Conservation (phyloP, 2,329 filamentous ascomycete species). For the Sphaerulina musiva region DNA sequence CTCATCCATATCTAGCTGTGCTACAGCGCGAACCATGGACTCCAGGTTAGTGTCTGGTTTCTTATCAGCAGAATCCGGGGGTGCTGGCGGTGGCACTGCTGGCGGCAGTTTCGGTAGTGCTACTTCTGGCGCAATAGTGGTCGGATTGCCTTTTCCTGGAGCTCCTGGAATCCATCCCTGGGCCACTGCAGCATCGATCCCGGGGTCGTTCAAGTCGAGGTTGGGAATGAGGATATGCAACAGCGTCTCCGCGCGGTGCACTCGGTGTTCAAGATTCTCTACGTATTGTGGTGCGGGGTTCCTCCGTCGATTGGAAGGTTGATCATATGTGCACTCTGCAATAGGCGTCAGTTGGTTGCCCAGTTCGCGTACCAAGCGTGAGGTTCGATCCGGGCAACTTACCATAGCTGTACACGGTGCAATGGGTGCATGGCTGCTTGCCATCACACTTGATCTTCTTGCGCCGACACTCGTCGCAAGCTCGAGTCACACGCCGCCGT, state of each 20-base stretch:
- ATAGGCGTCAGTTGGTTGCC: neutral
- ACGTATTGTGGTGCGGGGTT: constrained; percentile 92
- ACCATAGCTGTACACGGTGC: constrained; percentile 98
- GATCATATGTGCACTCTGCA: constrained; percentile 88
- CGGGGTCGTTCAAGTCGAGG: constrained; percentile 76
- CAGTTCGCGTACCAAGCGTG: neutral
- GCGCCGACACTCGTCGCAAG: constrained; percentile 80
- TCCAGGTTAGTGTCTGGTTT: constrained; percentile 63
- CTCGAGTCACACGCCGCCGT: constrained; percentile 76
- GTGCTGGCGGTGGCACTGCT: constrained; percentile 21
- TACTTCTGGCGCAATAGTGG: constrained; percentile 13
- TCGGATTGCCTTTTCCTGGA: constrained; percentile 28
- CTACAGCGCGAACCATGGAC: constrained; percentile 91
- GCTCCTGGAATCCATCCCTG: constrained; percentile 37
- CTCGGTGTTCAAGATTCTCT: constrained; percentile 73
- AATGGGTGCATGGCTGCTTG: constrained; percentile 66
- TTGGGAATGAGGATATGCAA: constrained; percentile 75
- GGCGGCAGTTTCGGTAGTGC: constrained; percentile 6
- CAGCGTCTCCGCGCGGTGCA: constrained; percentile 76
- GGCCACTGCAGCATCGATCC: constrained; percentile 64
- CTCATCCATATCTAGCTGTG: constrained; percentile 85
- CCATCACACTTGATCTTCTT: constrained; percentile 54
- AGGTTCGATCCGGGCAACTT: constrained; percentile 31
- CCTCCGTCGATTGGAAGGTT: constrained; percentile 82
- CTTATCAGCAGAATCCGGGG: constrained; percentile 30